Percentiles rank a stretch among this genome's conserved stretches.
These are phyloP conservation scores for Fraxinus excelsior DNA, from an alignment of 257 asterid genomes.

Conservation along the genomic window DNA sequence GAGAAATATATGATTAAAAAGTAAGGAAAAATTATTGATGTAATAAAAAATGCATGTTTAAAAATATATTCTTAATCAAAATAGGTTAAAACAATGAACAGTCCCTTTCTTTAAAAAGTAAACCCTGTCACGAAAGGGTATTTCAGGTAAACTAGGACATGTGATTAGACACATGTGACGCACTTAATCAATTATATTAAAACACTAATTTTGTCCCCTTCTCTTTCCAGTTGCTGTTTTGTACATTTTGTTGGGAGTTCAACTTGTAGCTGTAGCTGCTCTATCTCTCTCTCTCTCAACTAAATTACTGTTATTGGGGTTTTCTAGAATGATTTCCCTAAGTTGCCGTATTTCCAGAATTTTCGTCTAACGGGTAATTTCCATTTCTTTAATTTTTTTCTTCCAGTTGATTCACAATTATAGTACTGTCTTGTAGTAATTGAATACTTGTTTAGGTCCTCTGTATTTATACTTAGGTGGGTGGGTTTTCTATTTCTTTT, in stretches of 20 bases:
- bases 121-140: neutral
- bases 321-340: conserved; percentile 32
- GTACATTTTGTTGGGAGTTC: neutral
- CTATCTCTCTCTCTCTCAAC: conserved; percentile 27
- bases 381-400: conserved; percentile 18
- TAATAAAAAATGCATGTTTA: no score
- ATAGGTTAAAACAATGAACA: no score
- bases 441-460: conserved; percentile 10
- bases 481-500: conserved; percentile 4
- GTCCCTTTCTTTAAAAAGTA: neutral
- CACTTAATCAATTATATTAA: neutral
- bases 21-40: no score
- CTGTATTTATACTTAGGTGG: conserved; percentile 17
- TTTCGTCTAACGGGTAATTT: conserved; percentile 37
- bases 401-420: neutral
- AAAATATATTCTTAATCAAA: no score
- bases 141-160: neutral
- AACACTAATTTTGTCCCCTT: conserved; percentile 14
- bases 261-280: neutral
- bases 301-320: conserved; percentile 29
- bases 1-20: no score
- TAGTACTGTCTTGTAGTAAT: conserved; percentile 7
- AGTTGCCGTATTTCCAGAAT: conserved; percentile 32
- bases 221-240: conserved; percentile 5
- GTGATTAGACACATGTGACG: neutral